These are phyloP conservation scores for Xerocomellus intermedius DNA, from an alignment of 768 basidiomycete genomes.

Conservation along the genomic window DNA sequence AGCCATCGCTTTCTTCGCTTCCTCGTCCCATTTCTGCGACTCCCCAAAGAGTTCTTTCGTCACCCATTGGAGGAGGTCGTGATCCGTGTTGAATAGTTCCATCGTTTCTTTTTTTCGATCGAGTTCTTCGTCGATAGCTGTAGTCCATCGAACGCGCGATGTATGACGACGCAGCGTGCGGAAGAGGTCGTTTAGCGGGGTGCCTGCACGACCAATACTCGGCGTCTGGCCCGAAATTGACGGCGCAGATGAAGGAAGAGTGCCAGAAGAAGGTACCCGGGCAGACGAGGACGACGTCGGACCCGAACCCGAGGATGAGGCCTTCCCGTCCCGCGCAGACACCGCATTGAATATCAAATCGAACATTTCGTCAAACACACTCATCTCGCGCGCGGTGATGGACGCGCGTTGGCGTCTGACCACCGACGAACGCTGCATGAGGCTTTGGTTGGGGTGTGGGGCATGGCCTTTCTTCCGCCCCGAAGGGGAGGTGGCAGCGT, in stretches of 20 bases:
- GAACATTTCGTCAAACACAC: constrained; percentile 72
- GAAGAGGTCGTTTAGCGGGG: constrained; percentile 48
- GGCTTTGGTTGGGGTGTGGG: neutral
- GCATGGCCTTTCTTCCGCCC: neutral
- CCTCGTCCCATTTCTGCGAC: constrained; percentile 48
- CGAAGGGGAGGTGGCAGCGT: neutral
- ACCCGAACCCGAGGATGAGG: neutral
- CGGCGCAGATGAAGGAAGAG: neutral
- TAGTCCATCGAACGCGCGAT: constrained; percentile 49
- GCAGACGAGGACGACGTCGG: constrained; percentile 3
- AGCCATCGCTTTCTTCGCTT: constrained; percentile 40
- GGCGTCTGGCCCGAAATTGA: constrained; percentile 8
- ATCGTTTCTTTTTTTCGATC: constrained; percentile 75
- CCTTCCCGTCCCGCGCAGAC: constrained; percentile 31
- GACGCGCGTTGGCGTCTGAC: constrained; percentile 44
- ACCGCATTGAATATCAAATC: constrained; percentile 63
- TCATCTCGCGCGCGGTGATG: constrained; percentile 67
- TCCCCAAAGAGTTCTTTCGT: constrained; percentile 65
- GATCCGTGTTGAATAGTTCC: constrained; percentile 64
- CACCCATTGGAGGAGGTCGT: constrained; percentile 74
- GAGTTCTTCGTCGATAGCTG: constrained; percentile 51
- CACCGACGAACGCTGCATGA: constrained; percentile 13
- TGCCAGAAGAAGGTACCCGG: neutral
- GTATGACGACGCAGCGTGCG: constrained; percentile 53
- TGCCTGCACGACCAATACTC: constrained; percentile 14